A percentile compares a stretch with the other conserved stretches of the same genome.
phyloP scores from a whole-genome alignment of 495 filamentous ascomycete species.

The Aspergillus incahuasiensis region DNA sequence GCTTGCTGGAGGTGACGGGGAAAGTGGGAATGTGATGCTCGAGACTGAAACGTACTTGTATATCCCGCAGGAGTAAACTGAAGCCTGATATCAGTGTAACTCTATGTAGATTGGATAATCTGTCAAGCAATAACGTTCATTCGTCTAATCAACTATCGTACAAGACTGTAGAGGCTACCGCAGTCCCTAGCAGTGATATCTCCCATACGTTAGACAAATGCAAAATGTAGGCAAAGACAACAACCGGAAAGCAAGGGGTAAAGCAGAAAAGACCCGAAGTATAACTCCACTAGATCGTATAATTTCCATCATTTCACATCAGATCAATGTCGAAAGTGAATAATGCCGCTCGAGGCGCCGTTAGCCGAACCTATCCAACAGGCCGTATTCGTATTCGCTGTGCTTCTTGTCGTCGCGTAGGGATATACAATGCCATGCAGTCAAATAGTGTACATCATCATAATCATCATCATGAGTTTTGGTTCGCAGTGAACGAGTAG shows the following conservation, averaged over 20 bases:
- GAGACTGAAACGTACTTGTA: constrained; percentile 37
- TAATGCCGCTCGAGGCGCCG: not conserved
- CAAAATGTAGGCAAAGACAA: constrained; percentile 1
- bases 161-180: constrained; percentile 5
- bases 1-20: constrained; percentile 17
- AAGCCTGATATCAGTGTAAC: not conserved
- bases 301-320: constrained; percentile 9
- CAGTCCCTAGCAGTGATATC: constrained; percentile 10
- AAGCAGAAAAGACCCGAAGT: constrained; percentile 1
- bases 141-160: constrained; percentile 15
- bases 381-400: constrained; percentile 5
- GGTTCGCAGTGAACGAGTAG: constrained; percentile 3
- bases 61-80: constrained; percentile 28
- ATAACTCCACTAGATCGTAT: constrained; percentile 10
- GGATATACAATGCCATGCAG: constrained; percentile 17
- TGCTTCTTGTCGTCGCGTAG: constrained; percentile 13
- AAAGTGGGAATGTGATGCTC: constrained; percentile 21
- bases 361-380: constrained; percentile 12
- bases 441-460: constrained; percentile 17
- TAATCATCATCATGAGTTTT: constrained; percentile 16
- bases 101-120: not conserved
- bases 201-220: constrained; percentile 11
- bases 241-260: not conserved
- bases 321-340: constrained; percentile 5
- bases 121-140: not conserved